phyloP scores from a whole-genome alignment of 2,329 filamentous ascomycete genomes.

The Trichophyton schoenleinii region DNA sequence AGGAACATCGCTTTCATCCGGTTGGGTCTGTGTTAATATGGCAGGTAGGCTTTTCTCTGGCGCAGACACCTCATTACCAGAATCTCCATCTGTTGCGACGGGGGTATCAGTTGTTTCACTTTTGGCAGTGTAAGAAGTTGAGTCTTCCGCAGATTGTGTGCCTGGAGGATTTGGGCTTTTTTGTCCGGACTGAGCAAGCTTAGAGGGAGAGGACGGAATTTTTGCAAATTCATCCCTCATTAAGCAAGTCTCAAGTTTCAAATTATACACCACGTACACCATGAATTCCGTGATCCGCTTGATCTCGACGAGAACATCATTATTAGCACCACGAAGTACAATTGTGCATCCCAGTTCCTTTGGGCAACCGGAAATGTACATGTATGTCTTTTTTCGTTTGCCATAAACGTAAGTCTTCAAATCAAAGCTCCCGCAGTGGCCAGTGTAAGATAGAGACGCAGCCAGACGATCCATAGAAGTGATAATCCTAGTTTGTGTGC shows the following conservation, averaged over 20 bases:
- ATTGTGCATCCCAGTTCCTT: slow-evolving; percentile 91
- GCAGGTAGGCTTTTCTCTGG: slow-evolving; percentile 12
- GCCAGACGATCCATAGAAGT: slow-evolving; percentile 91
- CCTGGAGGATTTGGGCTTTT: slow-evolving; percentile 7
- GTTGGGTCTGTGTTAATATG: slow-evolving; percentile 14
- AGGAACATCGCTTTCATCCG: slow-evolving; percentile 59
- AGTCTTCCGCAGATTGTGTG: no score
- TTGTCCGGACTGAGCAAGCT: slow-evolving; percentile 10
- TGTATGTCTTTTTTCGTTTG: slow-evolving; percentile 81
- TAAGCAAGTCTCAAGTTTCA: slow-evolving; percentile 87
- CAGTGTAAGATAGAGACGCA: slow-evolving; percentile 59
- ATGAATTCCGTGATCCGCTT: slow-evolving; percentile 97
- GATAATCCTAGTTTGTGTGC: slow-evolving; percentile 81
- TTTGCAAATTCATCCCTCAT: slow-evolving; percentile 87
- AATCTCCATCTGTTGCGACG: not conserved
- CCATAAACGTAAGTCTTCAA: slow-evolving; percentile 89
- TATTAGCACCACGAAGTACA: slow-evolving; percentile 69
- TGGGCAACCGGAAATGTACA: slow-evolving; percentile 82
- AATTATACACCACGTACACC: slow-evolving; percentile 96
- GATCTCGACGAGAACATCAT: slow-evolving; percentile 58
- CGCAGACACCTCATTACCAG: slow-evolving; percentile 7
- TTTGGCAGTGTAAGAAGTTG: not conserved
- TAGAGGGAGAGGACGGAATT: slow-evolving; percentile 42
- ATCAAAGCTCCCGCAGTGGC: slow-evolving; percentile 75
- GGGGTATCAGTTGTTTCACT: not conserved